Base-by-base conservation (phyloP, 352 stramenopile genomes). In the Globisporangium canariense region DNA sequence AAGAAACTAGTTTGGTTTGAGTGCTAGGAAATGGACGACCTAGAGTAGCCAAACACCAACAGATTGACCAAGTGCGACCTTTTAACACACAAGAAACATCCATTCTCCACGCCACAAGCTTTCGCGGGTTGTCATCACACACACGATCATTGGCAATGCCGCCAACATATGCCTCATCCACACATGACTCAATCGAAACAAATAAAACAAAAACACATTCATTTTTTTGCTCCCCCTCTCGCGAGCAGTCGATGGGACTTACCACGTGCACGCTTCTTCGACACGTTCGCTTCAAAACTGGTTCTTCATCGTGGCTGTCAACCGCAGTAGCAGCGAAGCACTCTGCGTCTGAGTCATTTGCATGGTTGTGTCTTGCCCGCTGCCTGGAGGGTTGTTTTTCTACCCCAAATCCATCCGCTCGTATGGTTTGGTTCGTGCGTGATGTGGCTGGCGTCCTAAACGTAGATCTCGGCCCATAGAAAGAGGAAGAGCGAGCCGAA, bases 391-490 rank as follows among this genome's bases (percentile, higher is more conserved):
- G 25, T 22, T 56, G 51, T 41, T 28, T 38, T 49, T 20, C 4
- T 49, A 49, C 16, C 43, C 16, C 43, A 49, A 22, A 22, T 6
- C 18, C 16, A 49, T 49, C 18, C 4, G 43, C 14, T 36, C 0
- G 11, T 41, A 30, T 13, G 49, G 25, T 16, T 22, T 20, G 13
- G 22, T 40, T 20, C 43, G 49, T 53, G 16, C 16, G 13, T 60
- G 54, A 13, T 4, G 55, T 30, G 32, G n/a, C 22, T 30, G 32
- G n/a, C 16, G 56, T 30, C 59, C 77, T 81, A 95, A 65, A 93
- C 84, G 80, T 95, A 95, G 75, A 95, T 87, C 71, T 93, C 87
- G 54, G 83, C 85, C 87, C 84, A 95, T 16, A 95, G 78, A 70
- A 95, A 91, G 60, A 95, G 76, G 67, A 95, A 95, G 36, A 95